Evolutionary conservation across 176 grass and related monocot genomes (phyloP).

Genomic region (Avena sativa): DNA sequence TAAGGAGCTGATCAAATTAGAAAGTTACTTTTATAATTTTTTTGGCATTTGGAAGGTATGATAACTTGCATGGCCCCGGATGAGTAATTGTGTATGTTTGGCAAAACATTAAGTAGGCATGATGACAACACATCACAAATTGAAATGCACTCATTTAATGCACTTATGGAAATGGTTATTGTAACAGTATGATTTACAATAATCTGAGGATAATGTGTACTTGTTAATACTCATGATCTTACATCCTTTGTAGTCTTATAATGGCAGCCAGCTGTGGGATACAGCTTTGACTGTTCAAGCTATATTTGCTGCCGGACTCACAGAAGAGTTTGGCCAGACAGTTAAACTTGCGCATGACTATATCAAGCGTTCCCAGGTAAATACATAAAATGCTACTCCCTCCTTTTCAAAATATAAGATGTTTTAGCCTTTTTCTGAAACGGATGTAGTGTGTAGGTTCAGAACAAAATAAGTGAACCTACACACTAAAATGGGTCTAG

Average conservation of each 20-base stretch:
- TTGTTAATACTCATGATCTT: neutral
- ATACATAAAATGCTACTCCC: too few species aligned
- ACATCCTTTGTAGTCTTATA: conserved; percentile 3
- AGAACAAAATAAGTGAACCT: too few species aligned
- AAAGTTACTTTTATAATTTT: neutral
- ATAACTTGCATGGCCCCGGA: neutral
- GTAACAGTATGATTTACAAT: neutral
- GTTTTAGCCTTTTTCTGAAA: too few species aligned
- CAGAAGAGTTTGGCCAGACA: conserved; percentile 4
- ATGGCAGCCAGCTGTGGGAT: conserved; percentile 18
- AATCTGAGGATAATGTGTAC: neutral
- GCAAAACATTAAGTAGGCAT: neutral
- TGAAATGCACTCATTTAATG: neutral
- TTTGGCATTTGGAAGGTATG: neutral
- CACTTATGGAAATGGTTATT: neutral
- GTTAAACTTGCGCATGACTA: neutral
- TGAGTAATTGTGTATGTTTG: neutral
- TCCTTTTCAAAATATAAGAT: too few species aligned
- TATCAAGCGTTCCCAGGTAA: conserved; percentile 8
- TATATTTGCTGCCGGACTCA: neutral
- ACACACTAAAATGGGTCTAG: too few species aligned
- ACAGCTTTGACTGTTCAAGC: conserved; percentile 15
- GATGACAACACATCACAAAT: neutral
- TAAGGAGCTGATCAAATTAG: neutral
- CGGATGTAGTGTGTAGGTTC: too few species aligned